Conservation (phyloP, 2,329 filamentous ascomycete species). For the Talaromyces marneffei region DNA sequence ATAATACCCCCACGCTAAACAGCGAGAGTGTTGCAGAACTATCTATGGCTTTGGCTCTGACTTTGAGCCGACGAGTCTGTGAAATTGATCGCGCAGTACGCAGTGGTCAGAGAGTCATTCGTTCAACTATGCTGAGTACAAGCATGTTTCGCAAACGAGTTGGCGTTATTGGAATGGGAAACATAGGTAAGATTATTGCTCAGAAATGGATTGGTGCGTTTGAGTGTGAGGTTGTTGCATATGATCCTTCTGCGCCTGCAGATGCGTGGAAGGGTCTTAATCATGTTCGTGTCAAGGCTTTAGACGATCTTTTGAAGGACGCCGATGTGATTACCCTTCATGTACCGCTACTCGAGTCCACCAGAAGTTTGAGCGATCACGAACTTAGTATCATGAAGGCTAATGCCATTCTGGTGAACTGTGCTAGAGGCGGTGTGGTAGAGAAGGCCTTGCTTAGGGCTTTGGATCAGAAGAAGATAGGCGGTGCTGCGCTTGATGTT, state of each 20-base stretch:
- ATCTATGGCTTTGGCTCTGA: conserved; percentile 27
- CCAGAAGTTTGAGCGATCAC: conserved; percentile 22
- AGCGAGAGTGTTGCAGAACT: conserved; percentile 33
- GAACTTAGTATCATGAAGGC: conserved; percentile 31
- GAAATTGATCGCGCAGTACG: conserved; percentile 25
- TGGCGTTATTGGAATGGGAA: conserved; percentile 37
- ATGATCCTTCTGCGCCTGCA: conserved; percentile 27
- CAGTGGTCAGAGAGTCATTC: conserved; percentile 20
- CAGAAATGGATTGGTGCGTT: conserved; percentile 32
- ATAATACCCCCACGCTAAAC: conserved; percentile 25
- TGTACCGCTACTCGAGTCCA: conserved; percentile 22
- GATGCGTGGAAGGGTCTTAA: conserved; percentile 24
- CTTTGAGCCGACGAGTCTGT: conserved; percentile 25
- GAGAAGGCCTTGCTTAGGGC: conserved; percentile 26
- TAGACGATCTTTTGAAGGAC: background rate
- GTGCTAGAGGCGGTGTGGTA: conserved; percentile 33
- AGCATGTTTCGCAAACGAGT: conserved; percentile 30
- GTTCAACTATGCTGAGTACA: conserved; percentile 24
- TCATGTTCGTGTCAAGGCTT: conserved; percentile 19
- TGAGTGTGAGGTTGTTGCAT: conserved; percentile 26
- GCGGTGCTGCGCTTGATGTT: conserved; percentile 33
- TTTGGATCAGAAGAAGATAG: conserved; percentile 25
- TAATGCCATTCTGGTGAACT: conserved; percentile 33
- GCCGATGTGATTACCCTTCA: conserved; percentile 25
- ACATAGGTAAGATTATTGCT: conserved; percentile 31